Percentiles rank a stretch among this genome's conserved stretches.
These are phyloP conservation scores for Ophiostoma tasmaniense DNA, from an alignment of 2,329 filamentous ascomycete genomes.

Conservation along the genomic window DNA sequence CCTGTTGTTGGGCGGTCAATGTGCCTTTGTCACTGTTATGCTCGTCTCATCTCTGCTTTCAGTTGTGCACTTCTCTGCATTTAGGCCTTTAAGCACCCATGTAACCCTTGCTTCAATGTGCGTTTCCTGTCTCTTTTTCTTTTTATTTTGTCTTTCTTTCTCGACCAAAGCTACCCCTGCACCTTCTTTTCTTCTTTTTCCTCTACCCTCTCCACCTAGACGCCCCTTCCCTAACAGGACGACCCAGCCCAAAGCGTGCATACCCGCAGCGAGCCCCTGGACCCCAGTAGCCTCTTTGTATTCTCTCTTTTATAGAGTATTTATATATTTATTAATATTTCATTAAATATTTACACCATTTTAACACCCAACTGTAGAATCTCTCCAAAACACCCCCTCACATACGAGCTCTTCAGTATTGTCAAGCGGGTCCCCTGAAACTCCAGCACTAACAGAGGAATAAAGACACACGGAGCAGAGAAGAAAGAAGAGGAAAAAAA, in stretches of 20 bases:
- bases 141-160: neutral
- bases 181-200: neutral
- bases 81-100: neutral
- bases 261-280: neutral
- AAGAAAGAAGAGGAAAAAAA: neutral
- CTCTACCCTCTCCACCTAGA: neutral
- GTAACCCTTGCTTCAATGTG: neutral
- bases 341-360: neutral
- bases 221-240: neutral
- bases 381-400: neutral
- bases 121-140: neutral
- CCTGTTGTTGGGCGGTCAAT: neutral
- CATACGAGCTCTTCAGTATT: constrained; percentile 10
- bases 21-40: neutral
- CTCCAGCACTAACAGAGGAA: neutral
- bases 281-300: neutral
- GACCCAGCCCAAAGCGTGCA: neutral
- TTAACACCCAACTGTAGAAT: neutral
- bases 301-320: constrained; percentile 4
- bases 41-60: neutral
- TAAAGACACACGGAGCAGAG: neutral
- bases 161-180: neutral
- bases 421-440: constrained; percentile 16
- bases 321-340: neutral
- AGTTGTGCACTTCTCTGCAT: neutral